Evolutionary conservation across 495 filamentous ascomycete genomes (phyloP).

Genomic region (Melanomma pulvis-pyrius): DNA sequence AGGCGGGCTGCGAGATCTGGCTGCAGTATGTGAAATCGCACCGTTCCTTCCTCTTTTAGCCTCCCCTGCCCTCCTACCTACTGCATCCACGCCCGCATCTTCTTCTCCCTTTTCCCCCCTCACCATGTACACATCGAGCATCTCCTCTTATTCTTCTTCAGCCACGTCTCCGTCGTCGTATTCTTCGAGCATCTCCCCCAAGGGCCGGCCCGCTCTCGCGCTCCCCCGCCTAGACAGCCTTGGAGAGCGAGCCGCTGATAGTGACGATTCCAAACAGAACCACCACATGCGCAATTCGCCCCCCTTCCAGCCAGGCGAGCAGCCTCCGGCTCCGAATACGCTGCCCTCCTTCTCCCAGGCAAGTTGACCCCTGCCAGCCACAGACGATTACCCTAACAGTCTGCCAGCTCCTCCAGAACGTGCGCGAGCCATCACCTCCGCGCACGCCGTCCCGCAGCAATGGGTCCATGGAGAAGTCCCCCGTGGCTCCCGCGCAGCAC

Average conservation of each 20-base stretch:
- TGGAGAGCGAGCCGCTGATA: not conserved
- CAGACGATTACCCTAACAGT: slow-evolving; percentile 4
- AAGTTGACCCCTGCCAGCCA: not conserved
- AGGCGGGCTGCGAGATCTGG: not conserved
- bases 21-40: slow-evolving; percentile 25
- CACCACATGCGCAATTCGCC: slow-evolving; percentile 26
- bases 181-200: not conserved
- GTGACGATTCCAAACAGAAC: slow-evolving; percentile 18
- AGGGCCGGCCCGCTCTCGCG: not conserved
- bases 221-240: slow-evolving; percentile 17
- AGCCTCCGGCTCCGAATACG: not conserved
- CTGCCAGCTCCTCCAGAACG: slow-evolving; percentile 13
- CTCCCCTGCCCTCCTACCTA: not conserved
- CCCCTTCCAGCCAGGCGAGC: slow-evolving; percentile 27
- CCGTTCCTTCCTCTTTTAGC: slow-evolving; percentile 6
- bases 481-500: not conserved
- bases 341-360: slow-evolving; percentile 26
- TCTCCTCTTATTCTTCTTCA: not conserved
- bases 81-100: no score
- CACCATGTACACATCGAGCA: not conserved
- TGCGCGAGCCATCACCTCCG: slow-evolving; percentile 25
- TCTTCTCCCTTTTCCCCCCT: not conserved
- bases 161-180: not conserved
- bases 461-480: no score
- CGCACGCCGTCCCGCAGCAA: slow-evolving; percentile 11